These are phyloP conservation scores for Acer negundo DNA, from an alignment of 345 rosid species.

Conservation along the genomic window DNA sequence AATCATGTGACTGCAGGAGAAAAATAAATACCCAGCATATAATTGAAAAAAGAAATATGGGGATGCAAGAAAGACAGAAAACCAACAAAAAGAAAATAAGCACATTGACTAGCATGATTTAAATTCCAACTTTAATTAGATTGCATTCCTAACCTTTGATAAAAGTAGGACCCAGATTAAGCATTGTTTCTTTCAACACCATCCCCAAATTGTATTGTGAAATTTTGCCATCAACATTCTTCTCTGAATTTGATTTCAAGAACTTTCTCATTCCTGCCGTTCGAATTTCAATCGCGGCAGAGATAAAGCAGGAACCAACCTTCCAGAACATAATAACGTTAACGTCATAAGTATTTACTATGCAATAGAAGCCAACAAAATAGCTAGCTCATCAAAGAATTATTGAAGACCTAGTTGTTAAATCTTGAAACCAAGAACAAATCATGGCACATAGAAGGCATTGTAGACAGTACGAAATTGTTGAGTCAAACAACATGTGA, in stretches of 20 bases:
- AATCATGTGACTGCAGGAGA: slow-evolving; percentile 43
- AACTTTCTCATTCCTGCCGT: slow-evolving; percentile 38
- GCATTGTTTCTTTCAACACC: slow-evolving; percentile 81
- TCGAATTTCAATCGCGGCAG: slow-evolving; percentile 73
- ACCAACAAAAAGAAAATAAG: background rate
- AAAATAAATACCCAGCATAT: slow-evolving; percentile 35
- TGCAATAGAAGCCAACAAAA: background rate
- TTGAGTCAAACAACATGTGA: background rate
- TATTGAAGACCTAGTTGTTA: background rate
- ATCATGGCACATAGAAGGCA: background rate
- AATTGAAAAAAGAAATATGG: slow-evolving; percentile 27
- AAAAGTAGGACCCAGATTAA: slow-evolving; percentile 91
- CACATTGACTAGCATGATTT: background rate
- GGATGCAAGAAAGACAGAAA: slow-evolving; percentile 14
- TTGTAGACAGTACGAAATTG: background rate
- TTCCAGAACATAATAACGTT: slow-evolving; percentile 31
- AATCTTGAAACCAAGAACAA: background rate
- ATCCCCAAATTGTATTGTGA: slow-evolving; percentile 70
- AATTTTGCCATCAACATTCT: slow-evolving; percentile 37
- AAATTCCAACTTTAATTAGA: slow-evolving; percentile 24
- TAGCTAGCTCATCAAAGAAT: background rate
- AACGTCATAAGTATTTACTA: slow-evolving; percentile 14
- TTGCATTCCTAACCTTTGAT: slow-evolving; percentile 68
- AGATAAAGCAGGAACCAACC: slow-evolving; percentile 68
- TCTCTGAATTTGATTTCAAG: slow-evolving; percentile 37